These are phyloP conservation scores for Diaporthe humulicola DNA, from an alignment of 2,329 filamentous ascomycete species.

Conservation along the genomic window DNA sequence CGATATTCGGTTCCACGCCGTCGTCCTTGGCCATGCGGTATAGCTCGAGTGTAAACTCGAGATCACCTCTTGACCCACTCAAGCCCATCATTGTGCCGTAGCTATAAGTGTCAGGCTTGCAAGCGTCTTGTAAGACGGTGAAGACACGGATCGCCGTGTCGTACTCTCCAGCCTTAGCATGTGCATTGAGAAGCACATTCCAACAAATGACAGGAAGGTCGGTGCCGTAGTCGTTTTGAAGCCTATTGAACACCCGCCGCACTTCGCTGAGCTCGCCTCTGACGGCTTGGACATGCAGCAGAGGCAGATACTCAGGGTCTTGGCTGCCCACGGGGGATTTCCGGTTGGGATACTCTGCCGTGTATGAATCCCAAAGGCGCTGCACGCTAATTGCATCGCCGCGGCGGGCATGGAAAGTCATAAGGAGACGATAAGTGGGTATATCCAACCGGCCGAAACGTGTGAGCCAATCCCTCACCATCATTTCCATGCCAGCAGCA, in stretches of 20 bases:
- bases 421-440: slow-evolving; percentile 62
- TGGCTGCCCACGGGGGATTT: background rate
- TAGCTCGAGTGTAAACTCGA: slow-evolving; percentile 76
- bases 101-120: slow-evolving; percentile 72
- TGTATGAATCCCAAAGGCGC: slow-evolving; percentile 60
- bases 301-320: slow-evolving; percentile 51
- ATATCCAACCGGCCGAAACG: slow-evolving; percentile 55
- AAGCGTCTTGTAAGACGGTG: slow-evolving; percentile 64
- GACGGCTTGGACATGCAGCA: slow-evolving; percentile 80
- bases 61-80: slow-evolving; percentile 78
- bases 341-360: slow-evolving; percentile 46
- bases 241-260: slow-evolving; percentile 71
- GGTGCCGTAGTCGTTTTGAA: slow-evolving; percentile 67
- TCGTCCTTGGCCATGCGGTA: slow-evolving; percentile 72
- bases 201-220: slow-evolving; percentile 73
- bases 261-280: slow-evolving; percentile 74
- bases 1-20: slow-evolving; percentile 62
- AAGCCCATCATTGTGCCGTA: slow-evolving; percentile 83
- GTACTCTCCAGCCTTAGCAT: slow-evolving; percentile 75
- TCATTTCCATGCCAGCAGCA: slow-evolving; percentile 56
- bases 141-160: slow-evolving; percentile 76
- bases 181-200: slow-evolving; percentile 83
- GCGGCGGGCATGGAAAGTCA: slow-evolving; percentile 61
- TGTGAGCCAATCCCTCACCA: slow-evolving; percentile 64
- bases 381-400: slow-evolving; percentile 62